These are phyloP conservation scores for Fusarium heterosporum DNA, from an alignment of 2,329 filamentous ascomycete genomes.

Conservation along the genomic window DNA sequence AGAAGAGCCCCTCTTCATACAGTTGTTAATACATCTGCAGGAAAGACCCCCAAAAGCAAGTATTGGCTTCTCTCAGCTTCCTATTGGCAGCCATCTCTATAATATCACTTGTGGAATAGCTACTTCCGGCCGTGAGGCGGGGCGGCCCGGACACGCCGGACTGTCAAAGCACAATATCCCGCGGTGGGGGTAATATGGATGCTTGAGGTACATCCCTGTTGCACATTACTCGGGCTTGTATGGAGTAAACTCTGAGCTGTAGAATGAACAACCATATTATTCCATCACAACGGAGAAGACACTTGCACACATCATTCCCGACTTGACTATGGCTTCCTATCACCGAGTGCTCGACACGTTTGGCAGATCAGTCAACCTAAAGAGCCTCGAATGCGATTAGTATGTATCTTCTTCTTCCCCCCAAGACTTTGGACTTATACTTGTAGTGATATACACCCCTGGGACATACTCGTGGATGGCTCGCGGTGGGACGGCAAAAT, in stretches of 20 bases:
- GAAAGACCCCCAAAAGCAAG: not conserved
- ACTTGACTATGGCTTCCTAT: constrained; percentile 3
- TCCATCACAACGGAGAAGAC: not conserved
- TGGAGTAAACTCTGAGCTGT: no score
- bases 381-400: constrained; percentile 12
- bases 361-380: not conserved
- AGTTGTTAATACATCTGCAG: not conserved
- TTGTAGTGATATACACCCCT: not conserved
- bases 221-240: rapidly evolving
- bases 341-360: constrained; percentile 11
- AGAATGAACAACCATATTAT: not conserved
- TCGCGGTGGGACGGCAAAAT: constrained; percentile 13
- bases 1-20: no score
- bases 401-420: not conserved
- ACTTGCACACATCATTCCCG: not conserved
- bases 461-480: constrained; percentile 7
- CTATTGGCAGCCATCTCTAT: not conserved
- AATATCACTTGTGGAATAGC: not conserved
- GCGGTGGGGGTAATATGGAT: not conserved
- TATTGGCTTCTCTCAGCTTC: not conserved
- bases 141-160: no score
- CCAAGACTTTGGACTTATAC: rapidly evolving
- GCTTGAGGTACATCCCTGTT: not conserved
- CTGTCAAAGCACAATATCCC: not conserved
- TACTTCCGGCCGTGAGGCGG: not conserved